Evolutionary conservation across 2,329 filamentous ascomycete species (phyloP), one percentile per base, ranked within the genome.

Genomic region (Rhinocladiella similis): DNA sequence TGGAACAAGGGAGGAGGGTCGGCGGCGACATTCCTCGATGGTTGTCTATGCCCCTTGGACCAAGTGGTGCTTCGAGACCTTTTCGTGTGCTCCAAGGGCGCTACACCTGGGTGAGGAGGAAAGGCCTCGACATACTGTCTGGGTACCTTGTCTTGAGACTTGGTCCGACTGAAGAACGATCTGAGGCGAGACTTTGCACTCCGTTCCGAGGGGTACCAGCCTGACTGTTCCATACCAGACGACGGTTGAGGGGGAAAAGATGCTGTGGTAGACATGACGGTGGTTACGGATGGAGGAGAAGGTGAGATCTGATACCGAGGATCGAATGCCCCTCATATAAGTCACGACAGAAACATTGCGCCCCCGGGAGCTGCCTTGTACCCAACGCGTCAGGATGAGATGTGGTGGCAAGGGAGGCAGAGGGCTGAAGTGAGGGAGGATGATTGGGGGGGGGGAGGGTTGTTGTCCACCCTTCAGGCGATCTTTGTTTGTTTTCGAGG

Each of bases 1-100:
- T 96, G 89, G 70, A 92, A 95, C 12, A 97, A 75, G 1, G 91
- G 89, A 5, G 90, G 89, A 14, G 86, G 82, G 54, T 83, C 81
- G 86, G 86, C 90, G 12, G 65, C 43, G 19, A 53, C 16, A 63
- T 63, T 53, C 43, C 49, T 22, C 18, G 54, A 20, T 27, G 33
- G 41, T 16, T 51, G 50, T 46, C 51, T 51, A 5, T 22, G 16
- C 47, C 53, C 49, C 33, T 29, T 53, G 35, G 59, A 53, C 53
- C 43, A 55, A 9, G 50, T 55, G 3, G 53, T 47, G 27, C 45
- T 48, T 14, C 51, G 57, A 35, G 20, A 41, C 7, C 52, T 42
- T 33, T 52, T 54, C 1, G 41, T 18, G 42, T 41, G 25, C 39
- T 46, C 19, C 27, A 53, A 14, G 19, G 50, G 50, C 16, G 16